Conservation (phyloP, 768 basidiomycete genomes). For the Hygrocybe coccinea region DNA sequence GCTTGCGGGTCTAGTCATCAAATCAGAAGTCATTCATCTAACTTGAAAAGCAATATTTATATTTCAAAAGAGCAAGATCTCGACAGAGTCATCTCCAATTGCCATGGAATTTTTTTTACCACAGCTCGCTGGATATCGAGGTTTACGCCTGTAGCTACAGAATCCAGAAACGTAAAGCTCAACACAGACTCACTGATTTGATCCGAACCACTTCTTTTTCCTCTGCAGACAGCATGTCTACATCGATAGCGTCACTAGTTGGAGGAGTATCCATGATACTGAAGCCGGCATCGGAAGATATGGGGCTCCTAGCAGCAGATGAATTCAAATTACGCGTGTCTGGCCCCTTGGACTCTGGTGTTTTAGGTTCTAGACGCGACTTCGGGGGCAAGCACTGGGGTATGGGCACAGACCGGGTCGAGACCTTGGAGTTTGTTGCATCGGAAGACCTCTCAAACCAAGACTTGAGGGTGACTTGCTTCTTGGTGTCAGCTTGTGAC, state of each 20-base stretch:
- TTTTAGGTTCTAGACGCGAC: slow-evolving; percentile 34
- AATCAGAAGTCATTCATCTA: too few species aligned
- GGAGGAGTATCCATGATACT: slow-evolving; percentile 60
- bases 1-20: slow-evolving; percentile 37
- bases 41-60: too few species aligned
- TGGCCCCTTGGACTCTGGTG: slow-evolving; percentile 35
- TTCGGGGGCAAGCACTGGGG: slow-evolving; percentile 18
- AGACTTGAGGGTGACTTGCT: background rate
- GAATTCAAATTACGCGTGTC: slow-evolving; percentile 32
- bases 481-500: slow-evolving; percentile 8
- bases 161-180: background rate
- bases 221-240: slow-evolving; percentile 62
- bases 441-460: background rate
- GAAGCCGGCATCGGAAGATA: slow-evolving; percentile 12
- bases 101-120: too few species aligned
- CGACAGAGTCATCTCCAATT: background rate
- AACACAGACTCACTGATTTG: slow-evolving; percentile 32
- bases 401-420: slow-evolving; percentile 28
- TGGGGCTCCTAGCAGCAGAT: slow-evolving; percentile 35
- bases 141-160: background rate
- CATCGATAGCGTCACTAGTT: slow-evolving; percentile 72
- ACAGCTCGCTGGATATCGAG: background rate
- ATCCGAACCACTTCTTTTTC: slow-evolving; percentile 21
- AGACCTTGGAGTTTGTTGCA: background rate
- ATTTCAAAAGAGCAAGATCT: too few species aligned